These are phyloP conservation scores for Colletotrichum orchidophilum DNA, from an alignment of 2,329 filamentous ascomycete genomes.

Conservation along the genomic window DNA sequence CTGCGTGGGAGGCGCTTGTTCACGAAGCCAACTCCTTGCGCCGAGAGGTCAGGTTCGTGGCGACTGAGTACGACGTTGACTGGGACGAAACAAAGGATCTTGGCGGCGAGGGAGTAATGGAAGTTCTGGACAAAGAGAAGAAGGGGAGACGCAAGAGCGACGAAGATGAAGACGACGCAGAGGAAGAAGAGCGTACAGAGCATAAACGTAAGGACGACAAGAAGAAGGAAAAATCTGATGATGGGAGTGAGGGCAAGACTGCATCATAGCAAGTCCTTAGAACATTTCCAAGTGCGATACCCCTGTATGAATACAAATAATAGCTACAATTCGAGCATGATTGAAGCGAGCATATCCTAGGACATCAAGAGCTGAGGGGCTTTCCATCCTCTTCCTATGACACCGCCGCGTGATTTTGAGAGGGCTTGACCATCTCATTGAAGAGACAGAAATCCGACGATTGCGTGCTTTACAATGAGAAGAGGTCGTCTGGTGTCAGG, in stretches of 20 bases:
- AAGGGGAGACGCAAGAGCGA: slow-evolving; percentile 47
- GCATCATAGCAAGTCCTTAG: background rate
- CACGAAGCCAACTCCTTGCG: slow-evolving; percentile 82
- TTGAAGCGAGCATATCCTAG: background rate
- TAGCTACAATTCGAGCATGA: background rate
- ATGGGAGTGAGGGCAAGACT: slow-evolving; percentile 19
- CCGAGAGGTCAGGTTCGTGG: slow-evolving; percentile 81
- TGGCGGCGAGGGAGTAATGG: slow-evolving; percentile 70
- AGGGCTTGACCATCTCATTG: background rate
- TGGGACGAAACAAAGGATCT: slow-evolving; percentile 85
- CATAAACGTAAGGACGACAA: slow-evolving; percentile 44
- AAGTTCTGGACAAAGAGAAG: slow-evolving; percentile 64
- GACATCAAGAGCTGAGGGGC: background rate
- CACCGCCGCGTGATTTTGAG: background rate
- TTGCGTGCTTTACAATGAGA: too few species aligned
- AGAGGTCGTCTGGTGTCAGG: background rate
- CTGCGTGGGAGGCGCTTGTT: slow-evolving; percentile 80
- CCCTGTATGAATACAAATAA: slow-evolving; percentile 5
- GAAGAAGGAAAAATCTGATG: slow-evolving; percentile 39
- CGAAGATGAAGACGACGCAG: slow-evolving; percentile 51
- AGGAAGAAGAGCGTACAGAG: slow-evolving; percentile 46
- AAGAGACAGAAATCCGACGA: background rate
- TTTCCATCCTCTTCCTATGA: background rate
- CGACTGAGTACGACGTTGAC: slow-evolving; percentile 88
- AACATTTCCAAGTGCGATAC: background rate